Percentiles rank a stretch among this genome's conserved stretches.
Conservation (phyloP, 1,284 basidiomycete species). For the Fistulina hepatica region DNA sequence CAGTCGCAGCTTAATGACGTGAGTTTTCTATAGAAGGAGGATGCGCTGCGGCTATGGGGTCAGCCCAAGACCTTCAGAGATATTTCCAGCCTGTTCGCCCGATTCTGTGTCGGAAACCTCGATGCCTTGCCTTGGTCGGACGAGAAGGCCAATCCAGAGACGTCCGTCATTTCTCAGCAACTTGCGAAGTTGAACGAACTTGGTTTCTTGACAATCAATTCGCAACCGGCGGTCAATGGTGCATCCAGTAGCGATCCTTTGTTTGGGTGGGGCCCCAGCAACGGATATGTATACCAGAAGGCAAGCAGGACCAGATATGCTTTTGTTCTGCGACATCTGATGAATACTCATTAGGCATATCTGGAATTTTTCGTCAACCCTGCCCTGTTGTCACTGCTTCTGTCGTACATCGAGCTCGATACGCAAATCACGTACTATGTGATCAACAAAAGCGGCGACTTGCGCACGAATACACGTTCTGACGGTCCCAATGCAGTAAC, state of each 20-base stretch:
- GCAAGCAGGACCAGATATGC: constrained; percentile 27
- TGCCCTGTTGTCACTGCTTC: constrained; percentile 60
- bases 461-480: constrained; percentile 85
- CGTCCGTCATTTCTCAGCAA: constrained; percentile 69
- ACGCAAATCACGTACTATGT: constrained; percentile 94
- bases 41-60: constrained; percentile 84
- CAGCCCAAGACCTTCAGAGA: constrained; percentile 61
- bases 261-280: constrained; percentile 91
- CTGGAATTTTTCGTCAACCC: constrained; percentile 92
- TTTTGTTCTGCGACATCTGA: constrained; percentile 6
- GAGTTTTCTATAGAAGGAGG: constrained; percentile 48
- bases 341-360: constrained; percentile 62
- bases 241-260: constrained; percentile 76
- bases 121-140: constrained; percentile 93
- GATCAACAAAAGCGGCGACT: constrained; percentile 85
- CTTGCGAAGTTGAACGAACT: constrained; percentile 80
- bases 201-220: constrained; percentile 96
- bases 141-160: constrained; percentile 78
- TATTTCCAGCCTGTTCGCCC: constrained; percentile 65
- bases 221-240: constrained; percentile 95
- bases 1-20: constrained; percentile 8
- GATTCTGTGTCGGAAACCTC: constrained; percentile 67
- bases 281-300: constrained; percentile 97
- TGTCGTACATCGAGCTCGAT: constrained; percentile 82
- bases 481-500: constrained; percentile 98